Conservation (phyloP, 495 filamentous ascomycete genomes). For the Xylaria acuta region DNA sequence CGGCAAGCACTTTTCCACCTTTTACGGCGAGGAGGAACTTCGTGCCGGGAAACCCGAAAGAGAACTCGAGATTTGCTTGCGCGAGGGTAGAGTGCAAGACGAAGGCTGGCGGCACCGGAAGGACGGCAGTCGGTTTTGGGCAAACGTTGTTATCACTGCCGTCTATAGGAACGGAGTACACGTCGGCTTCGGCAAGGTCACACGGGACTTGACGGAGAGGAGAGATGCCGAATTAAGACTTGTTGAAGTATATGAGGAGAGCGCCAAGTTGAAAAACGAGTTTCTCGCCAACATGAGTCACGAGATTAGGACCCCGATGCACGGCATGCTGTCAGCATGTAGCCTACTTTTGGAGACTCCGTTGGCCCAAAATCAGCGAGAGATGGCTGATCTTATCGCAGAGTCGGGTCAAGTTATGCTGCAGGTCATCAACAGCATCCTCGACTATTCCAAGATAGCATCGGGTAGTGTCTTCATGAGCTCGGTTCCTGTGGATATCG, state of each 20-base stretch:
- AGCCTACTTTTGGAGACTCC: constrained; percentile 51
- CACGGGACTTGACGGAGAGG: constrained; percentile 67
- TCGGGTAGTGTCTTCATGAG: constrained; percentile 55
- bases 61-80: constrained; percentile 63
- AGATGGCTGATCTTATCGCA: constrained; percentile 54
- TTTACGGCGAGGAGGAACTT: constrained; percentile 65
- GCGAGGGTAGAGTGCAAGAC: constrained; percentile 66
- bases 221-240: constrained; percentile 63
- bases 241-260: constrained; percentile 69
- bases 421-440: constrained; percentile 59
- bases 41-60: constrained; percentile 58
- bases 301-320: constrained; percentile 61
- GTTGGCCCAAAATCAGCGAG: constrained; percentile 48
- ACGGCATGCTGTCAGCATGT: constrained; percentile 58
- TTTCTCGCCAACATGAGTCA: constrained; percentile 70
- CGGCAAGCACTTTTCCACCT: constrained; percentile 67
- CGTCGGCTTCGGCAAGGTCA: constrained; percentile 70
- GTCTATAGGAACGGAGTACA: constrained; percentile 63
- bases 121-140: constrained; percentile 69
- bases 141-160: constrained; percentile 69
- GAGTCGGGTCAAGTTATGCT: constrained; percentile 56
- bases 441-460: constrained; percentile 58
- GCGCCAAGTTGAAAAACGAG: constrained; percentile 67
- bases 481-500: constrained; percentile 50
- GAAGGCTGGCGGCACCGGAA: constrained; percentile 71